Evolutionary conservation across 768 basidiomycete genomes (phyloP).

Genomic region (Hericium coralloides): DNA sequence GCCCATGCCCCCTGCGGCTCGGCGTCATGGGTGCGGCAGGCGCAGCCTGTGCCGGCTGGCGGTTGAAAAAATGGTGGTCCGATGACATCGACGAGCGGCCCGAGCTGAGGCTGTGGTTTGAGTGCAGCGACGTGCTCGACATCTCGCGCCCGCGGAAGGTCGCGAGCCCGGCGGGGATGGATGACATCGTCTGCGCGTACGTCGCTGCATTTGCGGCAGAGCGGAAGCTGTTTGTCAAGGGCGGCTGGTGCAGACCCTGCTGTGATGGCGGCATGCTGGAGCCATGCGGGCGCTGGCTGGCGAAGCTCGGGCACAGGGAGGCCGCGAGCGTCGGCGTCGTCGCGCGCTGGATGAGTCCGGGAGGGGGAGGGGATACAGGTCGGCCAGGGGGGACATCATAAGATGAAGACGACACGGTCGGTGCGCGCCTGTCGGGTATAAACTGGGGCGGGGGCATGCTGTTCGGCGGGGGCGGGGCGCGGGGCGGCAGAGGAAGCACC

Average conservation of each 20-base stretch:
- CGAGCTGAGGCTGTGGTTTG: constrained; percentile 59
- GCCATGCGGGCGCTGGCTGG: constrained; percentile 48
- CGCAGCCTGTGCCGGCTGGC: constrained; percentile 25
- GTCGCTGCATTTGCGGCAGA: constrained; percentile 57
- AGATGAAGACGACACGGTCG: constrained; percentile 33
- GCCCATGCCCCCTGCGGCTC: constrained; percentile 23
- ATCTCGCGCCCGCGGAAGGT: constrained; percentile 39
- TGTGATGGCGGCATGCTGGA: constrained; percentile 69
- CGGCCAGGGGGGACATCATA: constrained; percentile 69
- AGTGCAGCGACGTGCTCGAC: constrained; percentile 62
- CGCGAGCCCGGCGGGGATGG: constrained; percentile 34
- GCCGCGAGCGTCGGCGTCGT: constrained; percentile 73
- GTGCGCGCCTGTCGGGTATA: constrained; percentile 59
- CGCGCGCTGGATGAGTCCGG: constrained; percentile 87
- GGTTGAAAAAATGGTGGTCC: constrained; percentile 48
- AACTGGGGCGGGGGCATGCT: constrained; percentile 64
- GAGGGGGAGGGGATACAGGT: constrained; percentile 87
- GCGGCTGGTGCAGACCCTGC: constrained; percentile 55
- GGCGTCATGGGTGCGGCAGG: constrained; percentile 34
- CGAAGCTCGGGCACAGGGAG: constrained; percentile 41
- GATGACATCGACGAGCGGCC: constrained; percentile 81
- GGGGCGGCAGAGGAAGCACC: constrained; percentile 69
- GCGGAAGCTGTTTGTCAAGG: constrained; percentile 78
- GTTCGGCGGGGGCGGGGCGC: constrained; percentile 63
- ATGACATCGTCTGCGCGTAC: constrained; percentile 39